These are phyloP conservation scores for Saccharomyces mikatae DNA, from an alignment of 805 yeast genomes.

Conservation along the genomic window DNA sequence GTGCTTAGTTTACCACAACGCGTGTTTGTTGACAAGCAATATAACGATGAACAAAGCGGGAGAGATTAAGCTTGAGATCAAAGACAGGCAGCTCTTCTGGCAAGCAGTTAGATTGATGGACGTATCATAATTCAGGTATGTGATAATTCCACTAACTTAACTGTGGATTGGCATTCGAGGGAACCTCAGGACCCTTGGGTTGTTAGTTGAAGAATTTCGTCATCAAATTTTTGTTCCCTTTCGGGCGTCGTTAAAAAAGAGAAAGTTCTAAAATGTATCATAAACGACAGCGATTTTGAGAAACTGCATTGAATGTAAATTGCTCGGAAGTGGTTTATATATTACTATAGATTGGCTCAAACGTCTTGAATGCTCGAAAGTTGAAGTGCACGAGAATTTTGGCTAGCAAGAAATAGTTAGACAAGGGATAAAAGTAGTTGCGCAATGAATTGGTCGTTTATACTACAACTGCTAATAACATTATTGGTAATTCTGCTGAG, in stretches of 20 bases:
- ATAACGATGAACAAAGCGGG: neutral
- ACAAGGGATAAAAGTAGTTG: neutral
- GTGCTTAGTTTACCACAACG: neutral
- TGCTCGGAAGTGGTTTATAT: neutral
- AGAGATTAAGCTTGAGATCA: neutral
- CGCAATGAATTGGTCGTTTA: slow-evolving; percentile 7
- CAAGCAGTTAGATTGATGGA: neutral
- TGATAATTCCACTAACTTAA: neutral
- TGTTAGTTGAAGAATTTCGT: neutral
- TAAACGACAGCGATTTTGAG: neutral
- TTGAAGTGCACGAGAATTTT: neutral
- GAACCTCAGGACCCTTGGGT: neutral
- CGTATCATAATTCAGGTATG: neutral
- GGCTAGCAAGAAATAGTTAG: neutral
- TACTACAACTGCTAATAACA: slow-evolving; percentile 9
- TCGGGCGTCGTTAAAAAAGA: neutral
- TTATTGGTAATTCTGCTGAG: slow-evolving; percentile 6
- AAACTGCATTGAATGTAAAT: neutral
- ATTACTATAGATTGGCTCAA: neutral
- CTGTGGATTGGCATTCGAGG: neutral
- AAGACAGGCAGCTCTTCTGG: neutral
- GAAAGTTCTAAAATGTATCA: neutral
- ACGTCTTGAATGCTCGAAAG: neutral
- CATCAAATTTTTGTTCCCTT: neutral
- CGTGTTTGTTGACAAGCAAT: neutral